Evolutionary conservation across 441 rosid species (phyloP), one percentile per base, ranked within the genome.

Genomic region (Codiaeum variegatum): DNA sequence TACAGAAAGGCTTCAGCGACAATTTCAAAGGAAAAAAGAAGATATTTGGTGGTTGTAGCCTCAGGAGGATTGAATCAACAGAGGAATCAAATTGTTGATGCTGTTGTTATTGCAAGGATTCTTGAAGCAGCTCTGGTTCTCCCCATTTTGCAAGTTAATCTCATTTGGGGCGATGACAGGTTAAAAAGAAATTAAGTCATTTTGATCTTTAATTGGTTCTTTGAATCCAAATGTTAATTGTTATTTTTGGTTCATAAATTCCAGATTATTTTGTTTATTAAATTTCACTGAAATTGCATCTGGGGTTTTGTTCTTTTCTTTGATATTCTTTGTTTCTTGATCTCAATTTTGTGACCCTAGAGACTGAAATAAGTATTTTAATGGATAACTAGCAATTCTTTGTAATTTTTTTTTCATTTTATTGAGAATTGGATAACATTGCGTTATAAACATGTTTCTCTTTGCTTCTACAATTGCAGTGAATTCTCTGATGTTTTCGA

Each of bases 121-220:
- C 93, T 91, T 67, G 92, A 82, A 81, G 92, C 93, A 19, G 85
- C 92, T 66, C 78, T 91, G 73, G 97, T 91, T 76, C 85, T 88
- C 61, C 97, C 95, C 0, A 75, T 91, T 62, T 81, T 91, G 88
- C 90, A 88, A 82, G 86, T 90, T 75, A 88, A 87, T 79, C 75
- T 80, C 26, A 85, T 92, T 0, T 90, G 97, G 94, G 90, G 80
- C 28, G 94, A 90, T 66, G 94, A 90, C 56, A 92, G 97, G 97
- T 92, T 92, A 79, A 59, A 11, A 47, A 5, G 32, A 28, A n/a
- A 23, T 74, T 34, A 32, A 19, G 23, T 49, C 9, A 19, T 16
- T 26, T 67, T 16, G 12, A 51, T 70, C 31, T 46, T 15, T 60
- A 15, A 15, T 24, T 2, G 29, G 31, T 24, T 24, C 7, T 26